Percentiles rank a stretch among this genome's conserved stretches.
Evolutionary conservation across 257 asterid genomes (phyloP).

Genomic region (Solanum bulbocastanum): DNA sequence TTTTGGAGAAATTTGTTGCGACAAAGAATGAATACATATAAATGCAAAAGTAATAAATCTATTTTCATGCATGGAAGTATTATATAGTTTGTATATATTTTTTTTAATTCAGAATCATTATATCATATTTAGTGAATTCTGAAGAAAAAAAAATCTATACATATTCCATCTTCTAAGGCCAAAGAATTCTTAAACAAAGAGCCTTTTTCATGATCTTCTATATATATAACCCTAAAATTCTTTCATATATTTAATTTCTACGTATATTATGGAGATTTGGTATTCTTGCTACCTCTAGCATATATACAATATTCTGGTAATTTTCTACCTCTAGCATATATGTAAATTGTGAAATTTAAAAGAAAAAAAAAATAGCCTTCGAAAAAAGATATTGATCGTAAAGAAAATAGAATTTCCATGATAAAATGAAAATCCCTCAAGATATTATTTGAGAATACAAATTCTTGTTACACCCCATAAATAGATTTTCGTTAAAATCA

Average conservation of each 20-base stretch:
- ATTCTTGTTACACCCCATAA: not conserved
- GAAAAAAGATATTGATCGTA: not conserved
- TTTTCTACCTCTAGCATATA: not conserved
- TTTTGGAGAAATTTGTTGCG: not conserved
- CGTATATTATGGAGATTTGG: not conserved
- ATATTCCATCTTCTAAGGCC: constrained; percentile 1
- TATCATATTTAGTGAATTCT: not conserved
- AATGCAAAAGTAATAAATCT: not conserved
- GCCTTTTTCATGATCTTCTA: not conserved
- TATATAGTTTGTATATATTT: not conserved
- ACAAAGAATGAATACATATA: not conserved
- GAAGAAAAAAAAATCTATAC: constrained; percentile 12
- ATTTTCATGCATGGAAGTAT: not conserved
- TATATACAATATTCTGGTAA: not conserved
- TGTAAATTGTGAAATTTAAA: not conserved
- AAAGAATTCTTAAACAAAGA: not conserved
- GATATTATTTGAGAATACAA: not conserved
- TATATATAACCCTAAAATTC: not conserved
- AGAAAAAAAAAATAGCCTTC: no score
- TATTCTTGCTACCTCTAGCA: not conserved
- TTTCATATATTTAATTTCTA: not conserved
- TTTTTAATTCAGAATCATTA: not conserved
- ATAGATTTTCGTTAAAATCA: not conserved
- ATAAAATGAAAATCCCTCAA: not conserved
- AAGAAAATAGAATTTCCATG: not conserved